phyloP scores from a whole-genome alignment of 768 basidiomycete genomes.

The Boletus eberwhitei region DNA sequence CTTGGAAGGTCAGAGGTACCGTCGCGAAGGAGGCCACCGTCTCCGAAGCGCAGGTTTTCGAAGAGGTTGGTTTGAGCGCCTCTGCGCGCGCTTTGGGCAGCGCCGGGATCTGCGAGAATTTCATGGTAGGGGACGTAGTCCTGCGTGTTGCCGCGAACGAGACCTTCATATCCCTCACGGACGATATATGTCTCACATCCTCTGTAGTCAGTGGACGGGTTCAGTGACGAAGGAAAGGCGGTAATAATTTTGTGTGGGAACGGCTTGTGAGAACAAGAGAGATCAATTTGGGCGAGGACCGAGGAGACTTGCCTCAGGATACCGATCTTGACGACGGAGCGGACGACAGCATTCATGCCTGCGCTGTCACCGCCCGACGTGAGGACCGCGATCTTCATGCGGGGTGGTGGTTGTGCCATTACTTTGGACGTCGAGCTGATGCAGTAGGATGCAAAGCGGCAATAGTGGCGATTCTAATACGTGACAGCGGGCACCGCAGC shows the following conservation, averaged over 20 bases:
- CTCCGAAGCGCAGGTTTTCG: conserved; percentile 80
- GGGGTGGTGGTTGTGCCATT: not conserved
- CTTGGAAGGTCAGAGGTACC: conserved; percentile 71
- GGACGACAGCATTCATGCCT: conserved; percentile 95
- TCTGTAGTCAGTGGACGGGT: conserved; percentile 30
- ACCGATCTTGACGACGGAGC: conserved; percentile 87
- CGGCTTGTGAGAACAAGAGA: not conserved
- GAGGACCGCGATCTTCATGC: conserved; percentile 89
- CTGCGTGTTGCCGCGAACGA: conserved; percentile 79
- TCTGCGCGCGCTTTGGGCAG: conserved; percentile 11
- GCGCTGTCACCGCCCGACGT: conserved; percentile 98
- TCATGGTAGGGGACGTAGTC: conserved; percentile 25
- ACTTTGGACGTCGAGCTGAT: not conserved
- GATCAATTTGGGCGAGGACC: too few relatives aligned
- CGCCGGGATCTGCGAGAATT: conserved; percentile 29
- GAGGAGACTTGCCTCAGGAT: conserved; percentile 70
- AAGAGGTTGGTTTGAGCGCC: conserved; percentile 42
- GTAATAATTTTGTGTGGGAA: not conserved
- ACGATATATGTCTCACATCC: conserved; percentile 96
- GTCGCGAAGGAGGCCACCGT: conserved; percentile 71
- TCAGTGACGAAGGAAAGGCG: not conserved
- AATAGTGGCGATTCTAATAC: not conserved
- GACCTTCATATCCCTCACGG: conserved; percentile 97
- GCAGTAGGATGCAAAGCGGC: not conserved
- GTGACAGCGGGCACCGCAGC: not conserved